Evolutionary conservation across 1,284 basidiomycete species (phyloP), one percentile per base, ranked within the genome.

Genomic region (Coniferiporia weirii): DNA sequence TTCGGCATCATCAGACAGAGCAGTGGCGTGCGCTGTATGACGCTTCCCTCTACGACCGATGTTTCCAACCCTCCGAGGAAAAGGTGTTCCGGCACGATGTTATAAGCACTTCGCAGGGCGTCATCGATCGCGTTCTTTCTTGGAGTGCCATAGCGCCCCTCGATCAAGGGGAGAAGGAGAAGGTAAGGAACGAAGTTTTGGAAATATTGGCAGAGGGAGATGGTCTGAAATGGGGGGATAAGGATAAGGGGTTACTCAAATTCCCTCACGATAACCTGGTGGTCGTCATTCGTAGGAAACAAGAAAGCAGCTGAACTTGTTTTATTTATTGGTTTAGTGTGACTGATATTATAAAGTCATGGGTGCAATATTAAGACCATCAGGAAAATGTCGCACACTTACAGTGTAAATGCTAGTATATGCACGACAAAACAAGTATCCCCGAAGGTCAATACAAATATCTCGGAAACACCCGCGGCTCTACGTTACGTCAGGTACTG

Each of bases 121-220:
- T 79, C 10, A 69, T 84, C n/a, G 73, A 87, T 57, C 75, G 89
- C 52, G 85, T 81, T 0, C 73, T 72, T 55, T 89, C 82, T 72
- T 90, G 89, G 74, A 90, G 88, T 66, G 91, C 88, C 66, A 81
- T 90, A 45, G 74, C 82, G 0, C 66, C 87, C 9, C 73, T 89
- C 17, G 71, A 78, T 1, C 75, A 77, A 0, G 77, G 79, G 1
- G 79, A 83, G 61, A 86, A 80, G 69, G 67, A 70, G 17, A 73
- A 75, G 49, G 76, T 88, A 17, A 67, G 70, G 22, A 65, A 74
- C 13, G 77, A 80, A 47, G 68, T 89, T 46, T 71, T 72, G 46
- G 74, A 65, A 1, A 82, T 89, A 53, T 64, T 88, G 10, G 65
- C 72, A 53, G 70, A 63, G 40, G 76, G 76, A 34, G 76, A 82